Conservation (phyloP, 2,329 filamentous ascomycete species). For the Didymellaceae sp. region DNA sequence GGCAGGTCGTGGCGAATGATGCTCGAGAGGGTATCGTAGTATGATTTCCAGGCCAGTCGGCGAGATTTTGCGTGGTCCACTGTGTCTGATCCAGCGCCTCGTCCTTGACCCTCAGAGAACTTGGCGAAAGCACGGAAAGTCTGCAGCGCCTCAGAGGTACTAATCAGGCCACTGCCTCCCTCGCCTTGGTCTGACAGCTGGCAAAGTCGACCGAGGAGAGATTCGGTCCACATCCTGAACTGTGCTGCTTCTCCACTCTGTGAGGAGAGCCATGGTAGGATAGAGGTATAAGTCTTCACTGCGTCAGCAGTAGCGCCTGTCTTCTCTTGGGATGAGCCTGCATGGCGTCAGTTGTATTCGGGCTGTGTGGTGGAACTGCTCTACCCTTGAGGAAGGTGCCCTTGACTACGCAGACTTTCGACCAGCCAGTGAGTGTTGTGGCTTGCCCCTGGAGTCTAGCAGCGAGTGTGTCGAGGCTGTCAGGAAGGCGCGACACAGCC, state of each 20-base stretch:
- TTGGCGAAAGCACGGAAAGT: slow-evolving; percentile 69
- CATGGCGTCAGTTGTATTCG: slow-evolving; percentile 14
- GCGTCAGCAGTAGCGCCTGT: slow-evolving; percentile 61
- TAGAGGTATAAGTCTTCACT: slow-evolving; percentile 69
- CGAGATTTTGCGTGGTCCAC: slow-evolving; percentile 47
- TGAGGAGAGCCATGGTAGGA: slow-evolving; percentile 68
- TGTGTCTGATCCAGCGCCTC: slow-evolving; percentile 24
- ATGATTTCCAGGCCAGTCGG: slow-evolving; percentile 80
- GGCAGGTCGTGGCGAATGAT: slow-evolving; percentile 72
- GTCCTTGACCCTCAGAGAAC: slow-evolving; percentile 63
- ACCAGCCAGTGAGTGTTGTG: slow-evolving; percentile 71
- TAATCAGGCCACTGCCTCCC: slow-evolving; percentile 38
- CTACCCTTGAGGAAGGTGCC: slow-evolving; percentile 78
- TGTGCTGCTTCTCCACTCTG: slow-evolving; percentile 59
- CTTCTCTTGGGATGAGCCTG: slow-evolving; percentile 56
- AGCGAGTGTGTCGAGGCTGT: slow-evolving; percentile 57
- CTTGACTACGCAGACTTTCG: slow-evolving; percentile 80
- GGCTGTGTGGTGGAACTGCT: slow-evolving; percentile 27
- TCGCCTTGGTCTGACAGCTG: slow-evolving; percentile 69
- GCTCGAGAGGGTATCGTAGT: slow-evolving; percentile 80
- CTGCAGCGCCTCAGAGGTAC: slow-evolving; percentile 49
- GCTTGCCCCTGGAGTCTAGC: slow-evolving; percentile 29
- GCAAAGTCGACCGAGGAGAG: slow-evolving; percentile 76
- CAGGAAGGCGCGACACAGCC: slow-evolving; percentile 68
- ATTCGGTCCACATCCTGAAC: slow-evolving; percentile 78